These are phyloP conservation scores for Kwoniella shivajii DNA, from an alignment of 1,284 basidiomycete species.

Conservation along the genomic window DNA sequence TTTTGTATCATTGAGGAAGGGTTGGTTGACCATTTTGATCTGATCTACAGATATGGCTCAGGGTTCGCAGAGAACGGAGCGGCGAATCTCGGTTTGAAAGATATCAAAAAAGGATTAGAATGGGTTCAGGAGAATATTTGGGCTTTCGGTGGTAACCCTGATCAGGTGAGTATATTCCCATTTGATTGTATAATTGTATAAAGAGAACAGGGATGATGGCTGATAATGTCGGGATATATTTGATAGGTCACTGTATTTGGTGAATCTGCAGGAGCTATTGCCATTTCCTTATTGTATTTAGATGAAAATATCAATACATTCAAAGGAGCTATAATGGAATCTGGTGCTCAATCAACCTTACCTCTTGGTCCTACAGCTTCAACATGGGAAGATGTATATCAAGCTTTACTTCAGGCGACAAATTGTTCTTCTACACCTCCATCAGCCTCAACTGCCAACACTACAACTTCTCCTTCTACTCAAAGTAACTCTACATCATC, in stretches of 20 bases:
- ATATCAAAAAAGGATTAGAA: conserved; percentile 56
- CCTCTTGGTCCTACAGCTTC: conserved; percentile 31
- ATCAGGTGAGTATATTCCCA: conserved; percentile 33
- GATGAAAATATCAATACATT: conserved; percentile 42
- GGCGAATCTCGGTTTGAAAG: conserved; percentile 52
- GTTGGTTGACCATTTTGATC: conserved; percentile 1
- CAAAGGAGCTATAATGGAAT: conserved; percentile 53
- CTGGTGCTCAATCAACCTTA: conserved; percentile 44
- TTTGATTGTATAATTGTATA: neutral
- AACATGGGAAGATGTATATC: conserved; percentile 41
- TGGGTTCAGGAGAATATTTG: conserved; percentile 58
- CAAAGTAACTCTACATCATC: neutral
- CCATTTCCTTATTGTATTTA: conserved; percentile 41
- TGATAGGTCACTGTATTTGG: conserved; percentile 50
- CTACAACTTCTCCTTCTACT: conserved; percentile 1
- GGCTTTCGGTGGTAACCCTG: conserved; percentile 57
- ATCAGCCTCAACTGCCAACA: conserved; percentile 10
- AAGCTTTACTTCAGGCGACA: conserved; percentile 26
- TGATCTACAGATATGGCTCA: conserved; percentile 28
- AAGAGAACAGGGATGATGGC: neutral
- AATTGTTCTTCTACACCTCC: conserved; percentile 17
- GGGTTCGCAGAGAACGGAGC: conserved; percentile 43
- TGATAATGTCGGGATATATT: neutral
- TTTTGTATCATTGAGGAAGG: neutral
- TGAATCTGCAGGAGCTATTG: conserved; percentile 52